These are phyloP conservation scores for Cardamine resedifolia DNA, from an alignment of 345 rosid species.

Conservation along the genomic window DNA sequence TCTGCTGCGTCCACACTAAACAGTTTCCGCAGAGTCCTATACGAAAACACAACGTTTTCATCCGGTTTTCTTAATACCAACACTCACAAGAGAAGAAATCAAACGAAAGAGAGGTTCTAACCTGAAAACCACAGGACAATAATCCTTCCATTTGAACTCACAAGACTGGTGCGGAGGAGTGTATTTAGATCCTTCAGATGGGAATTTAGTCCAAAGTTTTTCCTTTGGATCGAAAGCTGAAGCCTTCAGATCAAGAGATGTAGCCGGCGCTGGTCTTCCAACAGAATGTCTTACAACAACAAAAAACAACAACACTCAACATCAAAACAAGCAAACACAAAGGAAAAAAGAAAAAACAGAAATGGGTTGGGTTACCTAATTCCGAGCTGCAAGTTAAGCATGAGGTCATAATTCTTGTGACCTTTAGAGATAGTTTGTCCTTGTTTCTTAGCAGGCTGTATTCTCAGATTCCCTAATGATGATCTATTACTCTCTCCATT, in stretches of 20 bases:
- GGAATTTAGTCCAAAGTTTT: conserved; percentile 96
- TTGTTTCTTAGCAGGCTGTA: conserved; percentile 69
- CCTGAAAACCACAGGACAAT: conserved; percentile 98
- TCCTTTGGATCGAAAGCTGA: conserved; percentile 94
- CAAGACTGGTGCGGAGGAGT: conserved; percentile 94
- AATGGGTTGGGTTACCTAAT: conserved; percentile 57
- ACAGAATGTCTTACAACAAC: conserved; percentile 75
- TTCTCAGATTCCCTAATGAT: conserved; percentile 38
- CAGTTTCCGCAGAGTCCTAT: conserved; percentile 88
- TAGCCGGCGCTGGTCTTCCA: conserved; percentile 88
- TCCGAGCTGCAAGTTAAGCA: conserved; percentile 97
- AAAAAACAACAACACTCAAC: conserved; percentile 5
- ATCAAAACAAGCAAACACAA: conserved; percentile 3
- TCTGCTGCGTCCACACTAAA: conserved; percentile 94
- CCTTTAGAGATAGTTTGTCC: conserved; percentile 90
- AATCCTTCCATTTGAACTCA: conserved; percentile 97
- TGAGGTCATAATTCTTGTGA: conserved; percentile 92
- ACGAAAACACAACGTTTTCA: background rate
- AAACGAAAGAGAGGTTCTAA: conserved; percentile 23
- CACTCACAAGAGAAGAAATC: background rate
- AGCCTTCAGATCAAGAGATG: conserved; percentile 79
- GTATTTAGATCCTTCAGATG: conserved; percentile 87
- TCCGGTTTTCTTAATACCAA: background rate
- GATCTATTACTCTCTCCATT: conserved; percentile 36
- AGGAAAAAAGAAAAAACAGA: background rate